Percentiles rank a stretch among this genome's conserved stretches.
phyloP scores from a whole-genome alignment of 1,139 yeast genomes.

The Kurtzmaniella quercitrusa region DNA sequence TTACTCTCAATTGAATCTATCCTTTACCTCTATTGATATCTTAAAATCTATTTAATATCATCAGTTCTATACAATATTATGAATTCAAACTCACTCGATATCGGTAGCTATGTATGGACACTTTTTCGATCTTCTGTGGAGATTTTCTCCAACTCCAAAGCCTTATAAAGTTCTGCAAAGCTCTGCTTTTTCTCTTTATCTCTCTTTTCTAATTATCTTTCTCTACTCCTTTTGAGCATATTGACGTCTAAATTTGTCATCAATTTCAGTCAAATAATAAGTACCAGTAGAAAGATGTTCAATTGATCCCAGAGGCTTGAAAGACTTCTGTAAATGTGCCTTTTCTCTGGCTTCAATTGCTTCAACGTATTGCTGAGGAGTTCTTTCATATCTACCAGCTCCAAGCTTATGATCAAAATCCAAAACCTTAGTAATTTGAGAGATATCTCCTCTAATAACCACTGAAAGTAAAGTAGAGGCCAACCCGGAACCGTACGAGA shows the following conservation, averaged over 20 bases:
- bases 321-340: constrained; percentile 76
- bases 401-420: constrained; percentile 65
- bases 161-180: too few relatives aligned
- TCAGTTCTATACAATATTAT: too few relatives aligned
- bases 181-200: too few relatives aligned
- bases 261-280: constrained; percentile 79
- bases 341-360: constrained; percentile 85
- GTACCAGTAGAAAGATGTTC: constrained; percentile 71
- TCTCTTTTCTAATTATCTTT: neutral
- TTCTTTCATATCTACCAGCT: constrained; percentile 56
- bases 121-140: too few relatives aligned
- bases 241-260: constrained; percentile 83
- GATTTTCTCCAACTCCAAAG: too few relatives aligned
- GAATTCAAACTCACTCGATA: too few relatives aligned
- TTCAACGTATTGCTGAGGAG: constrained; percentile 79
- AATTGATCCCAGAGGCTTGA: constrained; percentile 73
- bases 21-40: too few relatives aligned
- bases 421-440: constrained; percentile 60
- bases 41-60: too few relatives aligned
- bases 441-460: constrained; percentile 76
- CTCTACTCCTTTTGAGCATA: constrained; percentile 51
- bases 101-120: too few relatives aligned
- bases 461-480: constrained; percentile 88
- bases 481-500: constrained; percentile 97
- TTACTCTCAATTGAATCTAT: too few relatives aligned